phyloP scores from a whole-genome alignment of 1,284 basidiomycete species.

The Phellinidium pouzarii region DNA sequence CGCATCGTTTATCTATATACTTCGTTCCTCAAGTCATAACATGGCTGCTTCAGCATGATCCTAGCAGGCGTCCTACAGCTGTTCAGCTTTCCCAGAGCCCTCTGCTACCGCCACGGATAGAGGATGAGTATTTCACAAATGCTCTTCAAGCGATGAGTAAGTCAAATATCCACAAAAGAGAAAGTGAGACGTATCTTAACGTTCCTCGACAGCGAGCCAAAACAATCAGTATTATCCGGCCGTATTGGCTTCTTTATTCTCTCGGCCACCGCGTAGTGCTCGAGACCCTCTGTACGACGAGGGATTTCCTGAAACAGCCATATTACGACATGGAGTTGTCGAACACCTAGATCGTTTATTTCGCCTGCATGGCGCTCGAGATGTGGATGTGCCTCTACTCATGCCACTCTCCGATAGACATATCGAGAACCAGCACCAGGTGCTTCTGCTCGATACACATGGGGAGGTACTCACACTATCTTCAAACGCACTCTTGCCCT shows the following conservation, averaged over 20 bases:
- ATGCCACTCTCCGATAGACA: constrained; percentile 58
- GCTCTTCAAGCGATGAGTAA: constrained; percentile 73
- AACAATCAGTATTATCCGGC: constrained; percentile 71
- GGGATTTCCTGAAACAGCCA: constrained; percentile 65
- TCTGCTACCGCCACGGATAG: constrained; percentile 66
- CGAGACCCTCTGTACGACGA: constrained; percentile 79
- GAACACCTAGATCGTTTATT: constrained; percentile 75
- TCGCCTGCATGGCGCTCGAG: constrained; percentile 83
- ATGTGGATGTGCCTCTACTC: constrained; percentile 78
- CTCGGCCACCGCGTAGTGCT: constrained; percentile 57
- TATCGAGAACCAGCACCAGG: constrained; percentile 54
- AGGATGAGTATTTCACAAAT: constrained; percentile 82
- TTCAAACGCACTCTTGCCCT: constrained; percentile 71
- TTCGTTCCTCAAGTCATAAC: constrained; percentile 53
- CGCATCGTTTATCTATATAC: constrained; percentile 14
- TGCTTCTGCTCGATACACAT: constrained; percentile 73
- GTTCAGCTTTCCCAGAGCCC: constrained; percentile 80
- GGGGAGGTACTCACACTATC: constrained; percentile 81
- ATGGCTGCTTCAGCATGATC: constrained; percentile 80
- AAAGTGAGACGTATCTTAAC: not conserved
- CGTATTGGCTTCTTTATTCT: constrained; percentile 65
- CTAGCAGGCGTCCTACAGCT: constrained; percentile 75
- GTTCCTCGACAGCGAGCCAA: constrained; percentile 45
- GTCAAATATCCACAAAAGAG: constrained; percentile 22
- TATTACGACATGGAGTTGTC: constrained; percentile 71